Evolutionary conservation across 148 eudicot species (phyloP).

Genomic region (Chenopodium formosanum): DNA sequence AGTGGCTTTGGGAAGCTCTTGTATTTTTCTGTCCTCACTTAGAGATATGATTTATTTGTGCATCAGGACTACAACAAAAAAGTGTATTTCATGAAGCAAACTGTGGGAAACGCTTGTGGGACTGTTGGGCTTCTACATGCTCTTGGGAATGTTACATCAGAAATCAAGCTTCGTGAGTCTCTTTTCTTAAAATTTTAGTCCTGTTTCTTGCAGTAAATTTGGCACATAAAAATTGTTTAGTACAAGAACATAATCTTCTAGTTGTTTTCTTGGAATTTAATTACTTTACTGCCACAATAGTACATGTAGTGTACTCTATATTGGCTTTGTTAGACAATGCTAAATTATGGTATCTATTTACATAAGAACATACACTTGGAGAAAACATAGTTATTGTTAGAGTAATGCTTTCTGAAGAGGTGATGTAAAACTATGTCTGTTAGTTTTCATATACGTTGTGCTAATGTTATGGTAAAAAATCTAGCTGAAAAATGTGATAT

Average conservation of each 20-base stretch:
- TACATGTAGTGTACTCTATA: not conserved
- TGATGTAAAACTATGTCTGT: not conserved
- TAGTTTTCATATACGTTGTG: not conserved
- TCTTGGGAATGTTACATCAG: constrained; percentile 79
- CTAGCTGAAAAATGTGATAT: not conserved
- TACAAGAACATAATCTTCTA: not conserved
- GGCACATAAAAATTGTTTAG: not conserved
- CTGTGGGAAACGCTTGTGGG: constrained; percentile 99
- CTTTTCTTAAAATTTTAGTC: not conserved
- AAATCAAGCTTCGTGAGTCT: constrained; percentile 75
- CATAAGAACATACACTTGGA: not conserved
- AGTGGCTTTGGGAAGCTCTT: not conserved
- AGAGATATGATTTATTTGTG: constrained; percentile 13
- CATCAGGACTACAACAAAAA: constrained; percentile 52
- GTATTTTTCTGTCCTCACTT: not conserved
- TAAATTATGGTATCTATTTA: not conserved
- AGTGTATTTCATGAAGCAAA: constrained; percentile 91
- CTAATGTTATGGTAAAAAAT: not conserved
- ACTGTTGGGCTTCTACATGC: constrained; percentile 97
- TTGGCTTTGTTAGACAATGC: not conserved
- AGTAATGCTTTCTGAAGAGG: not conserved
- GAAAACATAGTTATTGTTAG: not conserved
- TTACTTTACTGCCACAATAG: not conserved
- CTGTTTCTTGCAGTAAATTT: not conserved
- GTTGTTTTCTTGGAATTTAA: not conserved